Percentiles rank a stretch among this genome's conserved stretches.
Conservation (phyloP, 1,284 basidiomycete genomes). For the Gymnopus androsaceus region DNA sequence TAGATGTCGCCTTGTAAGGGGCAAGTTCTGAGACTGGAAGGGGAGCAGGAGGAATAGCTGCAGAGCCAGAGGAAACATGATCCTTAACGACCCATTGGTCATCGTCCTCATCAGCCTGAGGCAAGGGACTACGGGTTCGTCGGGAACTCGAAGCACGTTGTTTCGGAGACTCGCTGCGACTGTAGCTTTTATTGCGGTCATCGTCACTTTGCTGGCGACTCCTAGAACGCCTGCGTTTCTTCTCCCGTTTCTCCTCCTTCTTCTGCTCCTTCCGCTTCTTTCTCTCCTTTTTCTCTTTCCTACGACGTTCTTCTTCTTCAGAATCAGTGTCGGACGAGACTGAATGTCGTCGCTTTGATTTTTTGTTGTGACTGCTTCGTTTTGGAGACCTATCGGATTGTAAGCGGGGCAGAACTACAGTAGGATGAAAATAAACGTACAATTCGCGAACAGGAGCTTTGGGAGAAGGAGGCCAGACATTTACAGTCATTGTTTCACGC, state of each 20-base stretch:
- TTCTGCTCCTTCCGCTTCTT: slow-evolving; percentile 58
- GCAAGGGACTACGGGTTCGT: slow-evolving; percentile 33
- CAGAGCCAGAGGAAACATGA: slow-evolving; percentile 29
- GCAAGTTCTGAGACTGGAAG: slow-evolving; percentile 14
- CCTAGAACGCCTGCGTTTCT: slow-evolving; percentile 37
- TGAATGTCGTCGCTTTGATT: slow-evolving; percentile 60
- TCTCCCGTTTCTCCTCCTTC: slow-evolving; percentile 35
- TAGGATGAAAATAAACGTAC: slow-evolving; percentile 43
- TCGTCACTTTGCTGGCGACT: slow-evolving; percentile 40
- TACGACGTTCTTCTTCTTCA: slow-evolving; percentile 55
- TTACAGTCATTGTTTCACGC: slow-evolving; percentile 62
- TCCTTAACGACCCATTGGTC: slow-evolving; percentile 77
- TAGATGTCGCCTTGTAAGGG: neutral
- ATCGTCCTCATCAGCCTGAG: slow-evolving; percentile 41
- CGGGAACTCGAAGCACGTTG: slow-evolving; percentile 32
- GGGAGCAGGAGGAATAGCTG: slow-evolving; percentile 28
- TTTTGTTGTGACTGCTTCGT: slow-evolving; percentile 54
- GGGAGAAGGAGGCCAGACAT: slow-evolving; percentile 87
- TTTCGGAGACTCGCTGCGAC: slow-evolving; percentile 11
- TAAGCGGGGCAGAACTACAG: neutral
- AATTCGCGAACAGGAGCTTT: slow-evolving; percentile 58
- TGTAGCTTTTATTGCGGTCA: slow-evolving; percentile 21
- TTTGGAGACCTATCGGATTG: slow-evolving; percentile 48
- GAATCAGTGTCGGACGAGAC: slow-evolving; percentile 54
- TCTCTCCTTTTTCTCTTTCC: slow-evolving; percentile 59